Percentiles rank a stretch among this genome's conserved stretches.
These are phyloP conservation scores for Alternaria sp. DNA, from an alignment of 2,329 filamentous ascomycete genomes.

Conservation along the genomic window DNA sequence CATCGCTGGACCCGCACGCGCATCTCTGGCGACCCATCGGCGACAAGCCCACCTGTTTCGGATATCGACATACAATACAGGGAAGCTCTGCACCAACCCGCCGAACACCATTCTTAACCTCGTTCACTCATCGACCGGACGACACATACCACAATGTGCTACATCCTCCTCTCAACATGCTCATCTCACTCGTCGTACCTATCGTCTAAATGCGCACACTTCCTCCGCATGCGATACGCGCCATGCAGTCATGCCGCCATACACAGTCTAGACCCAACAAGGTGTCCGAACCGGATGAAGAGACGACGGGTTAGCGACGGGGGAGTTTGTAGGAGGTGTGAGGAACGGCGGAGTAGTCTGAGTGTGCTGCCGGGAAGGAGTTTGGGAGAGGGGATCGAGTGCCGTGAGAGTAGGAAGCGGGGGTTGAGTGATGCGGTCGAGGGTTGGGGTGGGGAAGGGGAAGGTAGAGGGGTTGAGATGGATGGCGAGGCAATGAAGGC, in stretches of 20 bases:
- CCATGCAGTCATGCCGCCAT: constrained; percentile 34
- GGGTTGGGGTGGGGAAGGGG: neutral
- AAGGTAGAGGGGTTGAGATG: neutral
- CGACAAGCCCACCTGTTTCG: neutral
- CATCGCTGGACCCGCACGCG: neutral
- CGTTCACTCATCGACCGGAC: neutral
- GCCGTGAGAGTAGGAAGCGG: neutral
- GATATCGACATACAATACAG: neutral
- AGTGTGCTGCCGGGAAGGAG: constrained; percentile 19
- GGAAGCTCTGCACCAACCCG: neutral
- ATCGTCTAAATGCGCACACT: constrained; percentile 21
- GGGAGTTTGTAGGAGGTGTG: constrained; percentile 24
- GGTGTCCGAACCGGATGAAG: constrained; percentile 42
- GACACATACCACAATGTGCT: constrained; percentile 32
- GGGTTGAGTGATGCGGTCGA: neutral
- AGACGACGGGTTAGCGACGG: constrained; percentile 9
- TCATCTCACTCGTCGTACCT: neutral
- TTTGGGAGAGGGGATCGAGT: neutral
- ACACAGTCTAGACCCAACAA: constrained; percentile 28
- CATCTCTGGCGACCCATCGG: no score
- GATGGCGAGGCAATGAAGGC: neutral
- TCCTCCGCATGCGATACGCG: constrained; percentile 27
- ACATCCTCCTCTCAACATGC: constrained; percentile 36
- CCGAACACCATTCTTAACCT: no score
- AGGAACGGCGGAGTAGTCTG: constrained; percentile 27